Base-by-base conservation (phyloP, 768 basidiomycete genomes). In the Boletales sp. region DNA sequence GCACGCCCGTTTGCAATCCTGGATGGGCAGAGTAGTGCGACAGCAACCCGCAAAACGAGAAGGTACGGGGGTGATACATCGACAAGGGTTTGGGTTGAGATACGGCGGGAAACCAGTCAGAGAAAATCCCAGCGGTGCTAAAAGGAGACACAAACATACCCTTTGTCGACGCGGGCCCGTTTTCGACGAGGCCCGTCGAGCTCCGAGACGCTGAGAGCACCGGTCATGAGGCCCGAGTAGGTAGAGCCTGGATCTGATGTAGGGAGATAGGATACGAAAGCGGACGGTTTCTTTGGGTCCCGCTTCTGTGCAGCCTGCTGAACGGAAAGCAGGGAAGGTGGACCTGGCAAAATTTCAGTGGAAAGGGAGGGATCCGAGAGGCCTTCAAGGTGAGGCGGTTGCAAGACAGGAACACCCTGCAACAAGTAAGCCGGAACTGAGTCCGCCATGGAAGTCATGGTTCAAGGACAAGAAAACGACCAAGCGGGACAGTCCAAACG, bases 281-380 rank as follows among this genome's bases (percentile, higher is more conserved):
- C 72, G 56, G 78, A 69, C 45, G 85, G 81, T 72, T 91, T 90
- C 75, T 79, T 88, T 62, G 83, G 83, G 74, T 92, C 89, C 65
- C 86, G 83, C 73, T 85, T 87, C 64, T 82, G 76, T 48, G 79
- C 74, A 61, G 79, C 72, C 71, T 87, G 86, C 70, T 84, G 85
- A 51, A 83, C 72, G 60, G 86, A 82, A 57, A 77, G 73, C 55
- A 90, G 69, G 57, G 89, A 81, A 46, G 90, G 90, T 52, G 90
- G 90, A 21, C 89, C 90, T 63, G 90, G 90, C 61, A 93, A 79
- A 73, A 93, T 86, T 78, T 92, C 90, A 53, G 90, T 93, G 55
- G 91, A 90, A 61, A 91, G 78, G 56, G 80, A 76, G 49, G 86
- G 72, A 76, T 93, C 88, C 49, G 67, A 68, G 37, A 68, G 60